These are phyloP conservation scores for Cadophora sp. DNA, from an alignment of 2,329 filamentous ascomycete genomes.

Conservation along the genomic window DNA sequence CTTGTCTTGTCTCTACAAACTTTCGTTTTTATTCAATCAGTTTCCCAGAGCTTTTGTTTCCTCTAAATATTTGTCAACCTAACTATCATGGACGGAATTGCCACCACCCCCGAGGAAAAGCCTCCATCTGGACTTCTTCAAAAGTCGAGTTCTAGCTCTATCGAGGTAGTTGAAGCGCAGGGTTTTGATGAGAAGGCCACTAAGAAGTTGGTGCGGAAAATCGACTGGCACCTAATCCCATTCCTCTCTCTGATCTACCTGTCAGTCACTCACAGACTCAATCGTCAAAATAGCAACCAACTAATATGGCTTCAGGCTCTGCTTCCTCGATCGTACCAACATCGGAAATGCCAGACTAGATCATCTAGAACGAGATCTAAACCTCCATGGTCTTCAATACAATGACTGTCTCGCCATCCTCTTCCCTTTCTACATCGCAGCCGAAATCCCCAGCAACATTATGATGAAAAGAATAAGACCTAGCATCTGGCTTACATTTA, in stretches of 20 bases:
- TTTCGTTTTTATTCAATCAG: not conserved
- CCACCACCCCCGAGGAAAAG: not conserved
- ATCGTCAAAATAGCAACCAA: constrained; percentile 35
- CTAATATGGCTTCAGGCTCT: constrained; percentile 21
- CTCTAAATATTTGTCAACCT: not conserved
- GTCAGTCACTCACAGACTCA: constrained; percentile 12
- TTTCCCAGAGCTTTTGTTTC: not conserved
- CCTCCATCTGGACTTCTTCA: not conserved
- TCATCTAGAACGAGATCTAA: constrained; percentile 39
- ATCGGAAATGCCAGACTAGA: constrained; percentile 38
- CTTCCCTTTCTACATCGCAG: constrained; percentile 33
- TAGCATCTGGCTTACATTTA: constrained; percentile 66
- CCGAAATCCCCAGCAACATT: constrained; percentile 62
- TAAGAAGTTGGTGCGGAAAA: constrained; percentile 59
- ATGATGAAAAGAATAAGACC: constrained; percentile 60
- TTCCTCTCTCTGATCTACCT: constrained; percentile 66
- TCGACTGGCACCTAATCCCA: constrained; percentile 63
- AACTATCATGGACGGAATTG: not conserved
- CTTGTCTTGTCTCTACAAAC: not conserved
- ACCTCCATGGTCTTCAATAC: constrained; percentile 46
- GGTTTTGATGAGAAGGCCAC: constrained; percentile 50
- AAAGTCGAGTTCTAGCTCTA: constrained; percentile 13
- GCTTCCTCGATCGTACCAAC: constrained; percentile 35
- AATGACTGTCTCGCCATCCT: constrained; percentile 41
- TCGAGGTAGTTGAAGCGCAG: constrained; percentile 24